These are phyloP conservation scores for Odonthalia washingtoniensis DNA, from an alignment of 31 red algal species.

Conservation along the genomic window DNA sequence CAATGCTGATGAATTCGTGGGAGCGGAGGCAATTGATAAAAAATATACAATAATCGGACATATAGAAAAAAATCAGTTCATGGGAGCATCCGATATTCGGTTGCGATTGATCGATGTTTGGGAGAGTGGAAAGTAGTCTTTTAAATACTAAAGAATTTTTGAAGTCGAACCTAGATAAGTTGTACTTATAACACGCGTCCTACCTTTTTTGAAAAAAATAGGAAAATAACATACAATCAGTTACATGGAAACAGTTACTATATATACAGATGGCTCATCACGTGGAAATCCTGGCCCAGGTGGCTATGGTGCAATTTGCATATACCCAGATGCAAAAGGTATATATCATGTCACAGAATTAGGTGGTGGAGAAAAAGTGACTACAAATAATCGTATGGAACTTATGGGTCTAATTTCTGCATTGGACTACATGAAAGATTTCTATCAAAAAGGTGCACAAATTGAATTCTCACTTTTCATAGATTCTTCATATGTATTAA, in stretches of 20 bases:
- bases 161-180: neutral
- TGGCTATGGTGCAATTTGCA: neutral
- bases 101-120: no score
- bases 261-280: constrained; percentile 4
- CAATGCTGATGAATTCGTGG: no score
- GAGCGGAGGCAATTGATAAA: no score
- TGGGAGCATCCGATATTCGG: no score
- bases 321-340: neutral
- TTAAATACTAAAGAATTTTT: neutral
- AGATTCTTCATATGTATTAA: neutral
- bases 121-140: no score
- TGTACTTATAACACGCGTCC: no score
- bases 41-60: no score
- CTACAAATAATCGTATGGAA: constrained; percentile 1
- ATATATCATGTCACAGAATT: neutral
- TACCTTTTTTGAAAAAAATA: no score
- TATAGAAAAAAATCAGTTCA: no score
- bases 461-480: neutral
- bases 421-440: neutral
- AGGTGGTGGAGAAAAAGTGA: neutral
- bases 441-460: neutral
- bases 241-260: neutral
- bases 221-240: neutral
- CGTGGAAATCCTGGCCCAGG: neutral
- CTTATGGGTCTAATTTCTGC: neutral